Evolutionary conservation across 805 yeast species (phyloP).

Genomic region (Kuraishia borneana): DNA sequence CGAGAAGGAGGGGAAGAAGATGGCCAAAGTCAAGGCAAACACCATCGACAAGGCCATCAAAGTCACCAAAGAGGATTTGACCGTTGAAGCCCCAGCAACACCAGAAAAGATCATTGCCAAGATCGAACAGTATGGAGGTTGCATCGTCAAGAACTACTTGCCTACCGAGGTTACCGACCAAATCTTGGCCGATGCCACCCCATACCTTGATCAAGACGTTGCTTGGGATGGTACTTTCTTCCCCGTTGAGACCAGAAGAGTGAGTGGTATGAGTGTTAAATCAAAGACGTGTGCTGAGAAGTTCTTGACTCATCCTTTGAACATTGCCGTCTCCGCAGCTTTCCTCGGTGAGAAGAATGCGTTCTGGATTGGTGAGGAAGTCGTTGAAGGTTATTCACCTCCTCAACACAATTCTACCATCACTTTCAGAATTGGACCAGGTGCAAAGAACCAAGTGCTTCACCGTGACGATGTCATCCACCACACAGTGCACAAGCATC

Average conservation of each 20-base stretch:
- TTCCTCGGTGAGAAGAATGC: slow-evolving; percentile 10
- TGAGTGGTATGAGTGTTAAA: slow-evolving; percentile 12
- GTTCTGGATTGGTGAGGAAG: slow-evolving; percentile 12
- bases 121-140: slow-evolving; percentile 15
- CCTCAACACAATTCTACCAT: slow-evolving; percentile 11
- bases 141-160: slow-evolving; percentile 11
- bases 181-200: slow-evolving; percentile 11
- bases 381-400: slow-evolving; percentile 11
- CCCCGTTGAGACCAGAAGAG: slow-evolving; percentile 14
- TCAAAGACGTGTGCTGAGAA: slow-evolving; percentile 9
- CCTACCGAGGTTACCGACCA: slow-evolving; percentile 6
- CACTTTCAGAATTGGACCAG: slow-evolving; percentile 15
- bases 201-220: slow-evolving; percentile 11
- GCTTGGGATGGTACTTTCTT: slow-evolving; percentile 15
- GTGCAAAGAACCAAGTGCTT: slow-evolving; percentile 12
- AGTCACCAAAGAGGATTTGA: slow-evolving; percentile 5
- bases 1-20: slow-evolving; percentile 3
- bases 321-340: slow-evolving; percentile 9
- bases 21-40: slow-evolving; percentile 1
- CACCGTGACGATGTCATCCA: slow-evolving; percentile 16
- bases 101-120: slow-evolving; percentile 6
- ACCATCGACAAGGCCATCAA: slow-evolving; percentile 2
- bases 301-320: slow-evolving; percentile 9
- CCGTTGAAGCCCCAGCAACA: slow-evolving; percentile 3
- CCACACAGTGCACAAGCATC: slow-evolving; percentile 9